These are phyloP conservation scores for Miscanthus lutarioriparius DNA, from an alignment of 176 grass and related monocot genomes.

Conservation along the genomic window DNA sequence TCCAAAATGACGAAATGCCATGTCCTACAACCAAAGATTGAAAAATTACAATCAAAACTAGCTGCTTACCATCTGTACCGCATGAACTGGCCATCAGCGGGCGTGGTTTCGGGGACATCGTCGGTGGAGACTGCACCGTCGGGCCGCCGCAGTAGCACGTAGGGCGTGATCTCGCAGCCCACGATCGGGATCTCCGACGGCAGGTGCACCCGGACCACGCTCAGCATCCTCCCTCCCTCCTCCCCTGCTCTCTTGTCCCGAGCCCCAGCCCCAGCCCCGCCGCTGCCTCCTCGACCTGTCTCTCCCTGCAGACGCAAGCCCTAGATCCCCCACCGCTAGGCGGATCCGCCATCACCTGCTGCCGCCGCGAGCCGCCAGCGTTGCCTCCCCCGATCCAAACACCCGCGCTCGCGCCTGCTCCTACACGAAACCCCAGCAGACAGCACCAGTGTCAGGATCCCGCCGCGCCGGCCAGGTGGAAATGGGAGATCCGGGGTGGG, in stretches of 20 bases:
- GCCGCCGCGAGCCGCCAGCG: conserved; percentile 56
- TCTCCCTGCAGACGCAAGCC: conserved; percentile 26
- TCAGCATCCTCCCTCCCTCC: conserved; percentile 79
- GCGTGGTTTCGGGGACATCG: conserved; percentile 50
- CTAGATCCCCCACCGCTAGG: conserved; percentile 55
- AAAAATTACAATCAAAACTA: not conserved
- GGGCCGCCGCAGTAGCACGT: conserved; percentile 73
- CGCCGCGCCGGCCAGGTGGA: conserved; percentile 1
- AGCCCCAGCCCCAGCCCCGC: conserved; percentile 36
- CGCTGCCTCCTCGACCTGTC: conserved; percentile 32
- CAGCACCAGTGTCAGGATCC: conserved; percentile 19
- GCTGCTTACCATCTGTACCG: conserved; percentile 86
- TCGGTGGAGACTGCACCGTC: conserved; percentile 60
- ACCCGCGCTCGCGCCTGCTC: conserved; percentile 20
- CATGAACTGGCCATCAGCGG: conserved; percentile 72
- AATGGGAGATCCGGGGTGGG: conserved; percentile 42
- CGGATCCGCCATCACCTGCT: conserved; percentile 78
- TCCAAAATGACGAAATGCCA: not conserved
- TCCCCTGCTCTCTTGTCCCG: conserved; percentile 32
- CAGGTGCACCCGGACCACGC: conserved; percentile 82
- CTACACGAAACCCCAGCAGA: conserved; percentile 7
- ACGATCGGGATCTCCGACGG: conserved; percentile 99
- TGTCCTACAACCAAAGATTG: not conserved
- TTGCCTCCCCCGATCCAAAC: conserved; percentile 51
- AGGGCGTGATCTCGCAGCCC: conserved; percentile 99